phyloP scores from a whole-genome alignment of 768 basidiomycete genomes.

The Lactifluus subvellereus region DNA sequence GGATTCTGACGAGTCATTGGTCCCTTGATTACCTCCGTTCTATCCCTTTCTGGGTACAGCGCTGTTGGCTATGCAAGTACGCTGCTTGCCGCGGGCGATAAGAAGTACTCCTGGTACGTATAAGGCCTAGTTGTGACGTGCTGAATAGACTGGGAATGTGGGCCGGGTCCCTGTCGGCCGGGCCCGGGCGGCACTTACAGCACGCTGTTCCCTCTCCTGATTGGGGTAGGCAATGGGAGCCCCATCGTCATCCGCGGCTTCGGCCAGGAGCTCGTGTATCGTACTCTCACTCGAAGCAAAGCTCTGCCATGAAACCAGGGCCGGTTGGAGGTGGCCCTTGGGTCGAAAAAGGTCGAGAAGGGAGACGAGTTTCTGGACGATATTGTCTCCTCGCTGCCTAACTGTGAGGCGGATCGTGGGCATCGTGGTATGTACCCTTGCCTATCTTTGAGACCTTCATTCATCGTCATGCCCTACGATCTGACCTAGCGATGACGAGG shows the following conservation, averaged over 20 bases:
- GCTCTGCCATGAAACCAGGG: neutral
- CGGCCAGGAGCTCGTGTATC: slow-evolving; percentile 15
- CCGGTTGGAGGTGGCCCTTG: neutral
- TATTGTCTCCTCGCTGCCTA: slow-evolving; percentile 16
- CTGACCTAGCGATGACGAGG: too few species aligned
- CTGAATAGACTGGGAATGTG: slow-evolving; percentile 16
- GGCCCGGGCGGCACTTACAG: slow-evolving; percentile 7
- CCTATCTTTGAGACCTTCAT: neutral
- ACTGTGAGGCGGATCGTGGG: slow-evolving; percentile 18
- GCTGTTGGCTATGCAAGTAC: too few species aligned
- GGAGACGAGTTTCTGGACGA: slow-evolving; percentile 17
- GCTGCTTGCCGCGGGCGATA: too few species aligned
- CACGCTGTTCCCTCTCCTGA: slow-evolving; percentile 14
- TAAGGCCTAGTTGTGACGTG: neutral
- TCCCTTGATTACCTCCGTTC: too few species aligned
- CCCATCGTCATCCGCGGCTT: slow-evolving; percentile 18
- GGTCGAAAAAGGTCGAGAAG: slow-evolving; percentile 2
- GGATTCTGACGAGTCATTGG: too few species aligned
- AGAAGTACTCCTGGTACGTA: too few species aligned
- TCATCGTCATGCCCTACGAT: neutral
- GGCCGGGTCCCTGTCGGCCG: slow-evolving; percentile 13
- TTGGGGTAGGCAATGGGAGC: slow-evolving; percentile 15
- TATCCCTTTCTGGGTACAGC: too few species aligned
- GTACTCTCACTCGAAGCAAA: slow-evolving; percentile 5
- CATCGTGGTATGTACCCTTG: slow-evolving; percentile 9